Base-by-base conservation (phyloP, 2,329 filamentous ascomycete genomes). In the Escovopsis weberi region DNA sequence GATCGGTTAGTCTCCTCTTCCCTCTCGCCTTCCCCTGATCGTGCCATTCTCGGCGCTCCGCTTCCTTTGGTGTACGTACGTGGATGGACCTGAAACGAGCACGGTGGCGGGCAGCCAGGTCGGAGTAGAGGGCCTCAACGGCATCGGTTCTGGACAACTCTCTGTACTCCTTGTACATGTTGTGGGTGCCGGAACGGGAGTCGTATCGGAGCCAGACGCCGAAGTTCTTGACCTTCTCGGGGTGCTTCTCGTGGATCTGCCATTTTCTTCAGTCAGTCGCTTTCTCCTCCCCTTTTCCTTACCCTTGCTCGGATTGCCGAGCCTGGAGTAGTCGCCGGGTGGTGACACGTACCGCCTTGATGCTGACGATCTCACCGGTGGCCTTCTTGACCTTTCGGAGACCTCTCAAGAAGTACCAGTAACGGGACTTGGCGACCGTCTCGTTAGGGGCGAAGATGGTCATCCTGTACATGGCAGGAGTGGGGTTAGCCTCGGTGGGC, bases 81-180 rank as follows among this genome's bases (percentile, higher is more conserved):
- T 95, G 88, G 68, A 98, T 91, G 58, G 85, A 93, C 72, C 91
- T 81, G 79, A 98, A 98, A 63, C 91, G 85, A 64, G 91, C 82
- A 57, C 62, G 87, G 81, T 98, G 91, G 68, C 91, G 86, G 69
- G 93, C 89, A 59, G 91, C 87, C 91, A 98, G 96, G 76, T 98
- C 91, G 72, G 91, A 85, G 83, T 98, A 98, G 66, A 98, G 80
- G 57, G 89, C 73, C 73, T 96, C 85, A 62, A 96, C 89, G 55
- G 91, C 91, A 57, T 91, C 89, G 63, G 82, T 85, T 70, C 91
- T 80, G 66, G 85, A 89, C 79, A 96, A 85, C 79, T 96, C 91
- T 67, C 91, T 85, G 84, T 95, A 96, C 82, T 98, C 91, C 82
- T 96, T 96, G 86, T 98, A 98, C 91, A 98, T 98, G 84, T 98